Percentiles rank a stretch among this genome's conserved stretches.
Conservation (phyloP, 2,329 filamentous ascomycete species). For the Drechslerella coelobrocha region DNA sequence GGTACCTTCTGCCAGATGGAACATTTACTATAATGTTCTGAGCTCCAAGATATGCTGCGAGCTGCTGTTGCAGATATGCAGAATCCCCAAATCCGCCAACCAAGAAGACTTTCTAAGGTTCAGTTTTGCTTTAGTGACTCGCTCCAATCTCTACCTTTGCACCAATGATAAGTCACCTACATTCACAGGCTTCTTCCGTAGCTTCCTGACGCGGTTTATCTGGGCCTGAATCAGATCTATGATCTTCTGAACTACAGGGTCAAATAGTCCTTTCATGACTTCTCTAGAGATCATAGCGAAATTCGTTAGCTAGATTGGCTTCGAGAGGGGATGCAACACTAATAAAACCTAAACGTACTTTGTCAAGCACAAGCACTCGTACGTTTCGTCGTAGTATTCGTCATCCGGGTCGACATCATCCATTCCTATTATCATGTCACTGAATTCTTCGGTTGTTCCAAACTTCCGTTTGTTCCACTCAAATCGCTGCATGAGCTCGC, state of each 20-base stretch:
- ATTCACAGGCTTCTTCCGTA: background rate
- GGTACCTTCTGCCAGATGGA: background rate
- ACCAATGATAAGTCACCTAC: background rate
- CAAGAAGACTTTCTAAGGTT: conserved; percentile 6
- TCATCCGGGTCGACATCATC: conserved; percentile 7
- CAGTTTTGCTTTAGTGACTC: no score
- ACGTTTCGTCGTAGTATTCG: background rate
- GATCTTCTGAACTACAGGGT: conserved; percentile 13
- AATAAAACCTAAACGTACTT: background rate
- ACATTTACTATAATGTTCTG: conserved; percentile 11
- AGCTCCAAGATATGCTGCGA: conserved; percentile 1
- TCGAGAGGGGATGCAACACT: background rate
- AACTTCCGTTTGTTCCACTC: conserved; percentile 8
- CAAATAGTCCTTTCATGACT: conserved; percentile 11
- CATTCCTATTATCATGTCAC: conserved; percentile 3
- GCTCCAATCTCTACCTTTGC: no score
- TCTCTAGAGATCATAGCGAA: background rate
- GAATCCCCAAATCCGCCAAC: conserved; percentile 20
- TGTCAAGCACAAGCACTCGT: background rate
- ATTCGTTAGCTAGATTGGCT: background rate
- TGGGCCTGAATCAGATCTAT: conserved; percentile 5
- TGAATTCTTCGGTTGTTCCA: background rate
- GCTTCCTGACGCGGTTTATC: conserved; percentile 4
- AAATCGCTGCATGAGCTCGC: conserved; percentile 5
- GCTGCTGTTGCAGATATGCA: background rate